Conservation (phyloP, 148 eudicot species). For the Talinum fruticosum region DNA sequence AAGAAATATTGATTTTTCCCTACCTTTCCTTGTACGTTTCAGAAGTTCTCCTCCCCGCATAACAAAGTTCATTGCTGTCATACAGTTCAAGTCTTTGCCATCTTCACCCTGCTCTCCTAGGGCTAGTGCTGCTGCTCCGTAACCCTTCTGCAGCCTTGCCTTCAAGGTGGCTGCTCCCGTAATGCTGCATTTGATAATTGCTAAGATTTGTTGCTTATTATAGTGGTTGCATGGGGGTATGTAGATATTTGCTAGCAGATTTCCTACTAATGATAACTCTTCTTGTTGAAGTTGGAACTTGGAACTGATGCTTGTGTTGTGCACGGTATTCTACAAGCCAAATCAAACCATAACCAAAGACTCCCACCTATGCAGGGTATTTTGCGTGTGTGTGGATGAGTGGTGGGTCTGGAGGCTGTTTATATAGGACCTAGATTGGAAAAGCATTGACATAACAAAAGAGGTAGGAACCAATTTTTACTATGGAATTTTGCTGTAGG, state of each 20-base stretch:
- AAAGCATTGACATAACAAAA: not conserved
- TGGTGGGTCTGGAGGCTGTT: not conserved
- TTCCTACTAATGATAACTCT: not conserved
- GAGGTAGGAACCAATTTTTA: not conserved
- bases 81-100: slow-evolving; percentile 43
- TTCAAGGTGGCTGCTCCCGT: slow-evolving; percentile 76
- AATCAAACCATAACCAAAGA: not conserved
- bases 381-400: no score
- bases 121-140: slow-evolving; percentile 36
- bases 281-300: not conserved
- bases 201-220: not conserved
- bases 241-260: not conserved
- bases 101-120: slow-evolving; percentile 46
- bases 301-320: not conserved
- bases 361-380: no score
- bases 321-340: not conserved
- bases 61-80: slow-evolving; percentile 52
- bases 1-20: not conserved
- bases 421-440: not conserved
- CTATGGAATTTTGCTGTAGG: not conserved
- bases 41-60: slow-evolving; percentile 80
- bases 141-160: slow-evolving; percentile 65
- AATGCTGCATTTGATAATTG: slow-evolving; percentile 43
- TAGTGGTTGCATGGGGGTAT: not conserved
- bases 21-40: slow-evolving; percentile 93